Conservation (phyloP, 179 eudicot genomes). For the Carnegiea gigantea region DNA sequence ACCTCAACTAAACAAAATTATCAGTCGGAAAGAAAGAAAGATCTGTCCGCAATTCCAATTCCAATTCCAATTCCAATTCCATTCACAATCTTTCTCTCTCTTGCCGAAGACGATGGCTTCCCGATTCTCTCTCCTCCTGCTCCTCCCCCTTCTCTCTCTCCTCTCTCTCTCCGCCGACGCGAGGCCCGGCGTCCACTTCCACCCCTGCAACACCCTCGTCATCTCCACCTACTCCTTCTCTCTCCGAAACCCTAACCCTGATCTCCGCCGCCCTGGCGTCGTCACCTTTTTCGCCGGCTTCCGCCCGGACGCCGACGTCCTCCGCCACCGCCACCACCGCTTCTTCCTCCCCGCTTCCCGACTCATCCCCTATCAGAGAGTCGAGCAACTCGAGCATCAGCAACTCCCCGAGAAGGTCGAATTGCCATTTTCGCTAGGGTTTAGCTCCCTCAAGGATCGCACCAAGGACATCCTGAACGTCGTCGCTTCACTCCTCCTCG, state of each 20-base stretch:
- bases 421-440: constrained; percentile 22
- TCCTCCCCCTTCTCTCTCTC: constrained; percentile 40
- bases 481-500: constrained; percentile 71
- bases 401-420: not conserved
- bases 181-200: constrained; percentile 35
- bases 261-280: constrained; percentile 23
- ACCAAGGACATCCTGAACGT: constrained; percentile 71
- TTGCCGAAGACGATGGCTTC: constrained; percentile 22
- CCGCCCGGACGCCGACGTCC: constrained; percentile 26
- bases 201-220: constrained; percentile 44
- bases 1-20: not conserved
- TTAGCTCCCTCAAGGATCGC: constrained; percentile 51
- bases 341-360: not conserved
- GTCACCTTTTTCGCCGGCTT: constrained; percentile 41
- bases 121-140: constrained; percentile 23
- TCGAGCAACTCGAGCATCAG: not conserved
- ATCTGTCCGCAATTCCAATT: not conserved
- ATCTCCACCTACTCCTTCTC: constrained; percentile 46
- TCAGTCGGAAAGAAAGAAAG: not conserved
- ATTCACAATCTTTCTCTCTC: not conserved
- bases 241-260: constrained; percentile 36
- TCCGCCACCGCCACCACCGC: constrained; percentile 24
- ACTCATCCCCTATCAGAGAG: not conserved
- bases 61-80: not conserved
- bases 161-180: constrained; percentile 36